Conservation (phyloP, 2,329 filamentous ascomycete genomes). For the Ceratocystis cacaofunesta region DNA sequence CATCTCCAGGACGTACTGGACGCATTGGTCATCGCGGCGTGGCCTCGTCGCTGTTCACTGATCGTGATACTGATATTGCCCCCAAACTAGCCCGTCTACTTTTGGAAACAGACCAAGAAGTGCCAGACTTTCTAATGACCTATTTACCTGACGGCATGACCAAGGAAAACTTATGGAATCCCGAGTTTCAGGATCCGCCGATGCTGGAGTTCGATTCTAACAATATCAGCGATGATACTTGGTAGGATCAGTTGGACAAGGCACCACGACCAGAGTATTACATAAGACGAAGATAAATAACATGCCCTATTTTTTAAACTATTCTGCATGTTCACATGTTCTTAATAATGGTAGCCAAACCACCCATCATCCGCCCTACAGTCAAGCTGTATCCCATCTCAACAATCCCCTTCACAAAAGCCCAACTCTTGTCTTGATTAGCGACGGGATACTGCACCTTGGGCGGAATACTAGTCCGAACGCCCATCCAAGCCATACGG, state of each 20-base stretch:
- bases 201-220: background rate
- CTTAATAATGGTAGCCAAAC: conserved; percentile 29
- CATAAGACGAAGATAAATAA: background rate
- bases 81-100: conserved; percentile 65
- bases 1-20: conserved; percentile 60
- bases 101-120: conserved; percentile 58
- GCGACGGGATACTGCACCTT: conserved; percentile 69
- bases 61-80: conserved; percentile 58
- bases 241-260: background rate
- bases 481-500: conserved; percentile 43
- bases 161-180: background rate
- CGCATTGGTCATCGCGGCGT: conserved; percentile 79
- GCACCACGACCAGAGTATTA: background rate
- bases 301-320: background rate
- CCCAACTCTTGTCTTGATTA: conserved; percentile 48
- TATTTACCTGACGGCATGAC: conserved; percentile 41
- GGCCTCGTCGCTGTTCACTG: conserved; percentile 79
- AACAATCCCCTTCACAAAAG: conserved; percentile 46
- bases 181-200: background rate
- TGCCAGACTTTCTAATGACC: conserved; percentile 67
- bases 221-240: background rate
- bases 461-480: conserved; percentile 64
- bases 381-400: conserved; percentile 43
- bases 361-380: conserved; percentile 27
- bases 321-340: conserved; percentile 25